A percentile compares a stretch with the other conserved stretches of the same genome.
These are phyloP conservation scores for Urochloa ruziziensis DNA, from an alignment of 176 grass and related monocot species.

Conservation along the genomic window DNA sequence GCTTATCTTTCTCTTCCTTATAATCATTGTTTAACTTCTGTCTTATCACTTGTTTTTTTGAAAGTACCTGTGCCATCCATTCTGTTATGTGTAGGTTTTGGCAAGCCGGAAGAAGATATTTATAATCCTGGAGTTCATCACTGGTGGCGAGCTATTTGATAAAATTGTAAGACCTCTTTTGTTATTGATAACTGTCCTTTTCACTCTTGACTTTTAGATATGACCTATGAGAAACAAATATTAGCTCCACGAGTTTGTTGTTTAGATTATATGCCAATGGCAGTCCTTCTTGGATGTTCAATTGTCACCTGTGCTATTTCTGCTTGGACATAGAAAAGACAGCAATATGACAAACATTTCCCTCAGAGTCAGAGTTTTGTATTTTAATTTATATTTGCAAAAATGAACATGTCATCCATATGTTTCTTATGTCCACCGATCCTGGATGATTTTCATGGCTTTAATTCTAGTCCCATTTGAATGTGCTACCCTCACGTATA, in stretches of 20 bases:
- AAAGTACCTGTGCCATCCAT: neutral
- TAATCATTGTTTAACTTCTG: neutral
- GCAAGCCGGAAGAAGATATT: conserved; percentile 97
- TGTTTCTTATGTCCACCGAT: neutral
- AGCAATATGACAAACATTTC: neutral
- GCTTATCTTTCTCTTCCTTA: neutral
- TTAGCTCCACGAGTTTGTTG: conserved; percentile 14
- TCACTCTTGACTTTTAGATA: conserved; percentile 4
- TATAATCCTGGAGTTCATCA: conserved; percentile 98
- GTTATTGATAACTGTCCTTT: conserved; percentile 25
- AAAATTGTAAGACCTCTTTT: conserved; percentile 74
- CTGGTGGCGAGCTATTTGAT: conserved; percentile 95
- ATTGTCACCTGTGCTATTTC: neutral
- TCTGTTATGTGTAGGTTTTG: conserved; percentile 78
- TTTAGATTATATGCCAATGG: conserved; percentile 2
- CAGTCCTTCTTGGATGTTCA: neutral
- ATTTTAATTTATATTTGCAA: neutral
- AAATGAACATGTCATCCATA: neutral
- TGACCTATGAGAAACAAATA: conserved; percentile 21
- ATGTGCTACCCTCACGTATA: neutral
- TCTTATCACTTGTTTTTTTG: neutral
- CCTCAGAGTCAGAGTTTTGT: neutral
- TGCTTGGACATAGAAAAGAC: neutral
- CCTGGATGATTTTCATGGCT: neutral
- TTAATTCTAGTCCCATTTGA: neutral